Conservation (phyloP, 164 flowering plant species). For the Vitis vinifera region ASM3070453v1 NC_081822.1:8159501-8160000, state of each 20-base stretch:
- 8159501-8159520: too few relatives aligned
- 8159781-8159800: slow-evolving; percentile 34
- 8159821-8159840: too few relatives aligned
- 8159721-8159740: background rate
- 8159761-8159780: slow-evolving; percentile 47
- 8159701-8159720: slow-evolving; percentile 33
- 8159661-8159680: slow-evolving; percentile 33
- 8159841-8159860: too few relatives aligned
- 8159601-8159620: slow-evolving; percentile 28
- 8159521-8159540: background rate
- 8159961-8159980: slow-evolving; percentile 43
- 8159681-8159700: slow-evolving; percentile 32
- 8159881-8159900: too few relatives aligned
- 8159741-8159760: slow-evolving; percentile 36
- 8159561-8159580: background rate
- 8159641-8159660: slow-evolving; percentile 19
- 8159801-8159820: slow-evolving; percentile 12
- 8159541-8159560: background rate
- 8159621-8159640: slow-evolving; percentile 17
- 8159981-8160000: slow-evolving; percentile 43
- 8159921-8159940: slow-evolving; percentile 9
- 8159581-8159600: background rate
- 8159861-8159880: too few relatives aligned
- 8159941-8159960: slow-evolving; percentile 31
- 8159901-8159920: slow-evolving; percentile 27